Evolutionary conservation across 2,329 filamentous ascomycete genomes (phyloP), one percentile per base, ranked within the genome.

Genomic region (Diaporthe citrichinensis): DNA sequence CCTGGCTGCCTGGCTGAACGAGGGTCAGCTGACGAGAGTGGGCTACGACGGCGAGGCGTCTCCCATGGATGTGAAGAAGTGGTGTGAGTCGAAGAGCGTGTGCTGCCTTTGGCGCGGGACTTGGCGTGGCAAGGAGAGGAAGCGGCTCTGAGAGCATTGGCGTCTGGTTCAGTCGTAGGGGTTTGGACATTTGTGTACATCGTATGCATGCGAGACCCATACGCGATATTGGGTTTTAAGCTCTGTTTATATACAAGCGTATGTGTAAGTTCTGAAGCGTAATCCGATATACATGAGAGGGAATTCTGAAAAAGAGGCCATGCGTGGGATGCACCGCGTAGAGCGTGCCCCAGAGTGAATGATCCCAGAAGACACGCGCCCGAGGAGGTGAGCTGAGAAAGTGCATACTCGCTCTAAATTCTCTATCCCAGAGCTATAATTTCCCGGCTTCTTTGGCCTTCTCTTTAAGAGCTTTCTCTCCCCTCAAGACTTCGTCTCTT

Each of bases 51-150:
- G 88, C 12, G 92, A 94, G 81, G 90, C 94, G 14, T 87, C 86
- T 9, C 85, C 90, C 0, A 86, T 83, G 41, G 92, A 94, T 81
- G 93, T 97, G 25, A 95, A 97, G 87, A 91, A 90, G 80, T 98
- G 96, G 96, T 98, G 96, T 81, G 94, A 98, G 84, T 92, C 91
- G 55, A 94, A 93, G 83, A 95, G 96, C 61, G 88, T 98, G 14
- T 97, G 95, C 80, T 98, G 95, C 83, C 86, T 95, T 44, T 94
- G 92, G 92, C 92, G 88, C 79, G 89, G 90, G 78, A 91, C 85
- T 74, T 55, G 86, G 46, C 83, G 84, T 0, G 90, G 90, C 9
- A 87, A 86, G 79, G 88, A 89, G 80, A 86, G 90, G 79, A 92
- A 90, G 81, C 82, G 89, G 41, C 85, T 82, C 68, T 87, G 65